Base-by-base conservation (phyloP, 352 stramenopile species). In the Pythium utonaiense region DNA sequence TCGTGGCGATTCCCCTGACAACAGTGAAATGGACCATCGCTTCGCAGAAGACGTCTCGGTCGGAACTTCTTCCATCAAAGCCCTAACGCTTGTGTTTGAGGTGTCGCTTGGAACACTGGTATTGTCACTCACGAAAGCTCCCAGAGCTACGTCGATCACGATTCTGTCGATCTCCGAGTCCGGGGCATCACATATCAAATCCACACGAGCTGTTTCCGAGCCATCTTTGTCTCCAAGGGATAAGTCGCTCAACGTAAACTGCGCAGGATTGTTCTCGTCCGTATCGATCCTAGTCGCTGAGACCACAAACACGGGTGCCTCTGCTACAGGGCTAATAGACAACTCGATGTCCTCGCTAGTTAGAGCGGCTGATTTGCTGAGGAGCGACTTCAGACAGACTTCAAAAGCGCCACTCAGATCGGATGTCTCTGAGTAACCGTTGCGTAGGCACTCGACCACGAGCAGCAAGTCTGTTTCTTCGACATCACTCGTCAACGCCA, bases 211-310 rank as follows among this genome's bases (percentile, higher is more conserved):
- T 16, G 38, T 57, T 14, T 69, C 62, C 1, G 62, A 69, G 9
- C 62, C 62, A 53, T 69, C 62, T 19, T 49, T 24, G 28, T 69
- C 62, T 7, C 44, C 21, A 31, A 69, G 42, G 22, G 6, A 28
- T 27, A 69, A 33, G 8, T 51, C 27, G 1, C 2, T 31, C 17
- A 64, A 9, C 14, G 53, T 22, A n/a, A 68, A 45, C 12, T 59
- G 14, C 1, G 25, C 38, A 5, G 24, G 3, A 10, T 7, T 33
- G 40, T 63, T 60, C 24, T 68, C 61, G 1, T 40, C 27, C 0
- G 16, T 42, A 16, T 28, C 28, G 25, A 63, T 24, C 6, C n/a
- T n/a, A n/a, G 4, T 28, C 0, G 21, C 27, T 1, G 10, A 33
- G 0, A 48, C 21, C 8, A 63, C 19, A 1, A 28, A 8, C 45